Evolutionary conservation across 495 filamentous ascomycete species (phyloP), one percentile per base, ranked within the genome.

Genomic region (Lophiotrema nucula): DNA sequence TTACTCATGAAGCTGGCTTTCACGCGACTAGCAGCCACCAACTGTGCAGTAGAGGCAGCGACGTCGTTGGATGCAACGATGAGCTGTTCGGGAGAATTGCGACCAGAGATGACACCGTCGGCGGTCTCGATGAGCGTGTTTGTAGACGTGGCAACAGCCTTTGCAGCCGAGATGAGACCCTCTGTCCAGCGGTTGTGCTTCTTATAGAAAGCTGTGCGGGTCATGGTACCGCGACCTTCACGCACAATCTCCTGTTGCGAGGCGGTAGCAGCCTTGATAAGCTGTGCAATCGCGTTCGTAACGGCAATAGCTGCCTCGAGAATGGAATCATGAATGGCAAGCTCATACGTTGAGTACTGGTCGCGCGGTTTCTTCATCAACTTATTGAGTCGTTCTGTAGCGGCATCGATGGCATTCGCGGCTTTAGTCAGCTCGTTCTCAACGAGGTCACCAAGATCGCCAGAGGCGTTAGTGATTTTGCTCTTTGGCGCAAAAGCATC

Each of bases 121-220:
- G 93, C 93, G 18, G 92, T 97, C 77, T 97, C 95, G 63, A 97
- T 98, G 58, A 98, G 79, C 28, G 83, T 93, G 76, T 96, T 97
- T 39, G 95, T 98, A 0, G 88, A 92, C 2, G 77, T 70, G 12
- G 93, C 93, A 5, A 98, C 95, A 1, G 93, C 93, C 75, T 97
- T 97, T 47, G 93, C 93, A 3, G 93, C 93, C 28, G 89, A 95
- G 70, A 98, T 96, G 42, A 98, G 81, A 44, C 93, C 93, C 69
- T 98, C 95, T 0, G 93, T 97, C 93, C 93, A 98, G 37, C 93
- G 85, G 65, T 89, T 89, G 79, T 97, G 95, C 77, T 96, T 96
- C 81, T 98, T 98, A 84, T 98, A 98, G 78, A 97, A 98, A 31
- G 90, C 89, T n/a, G 92, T 92, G 22, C 83, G 81, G 35, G 90